Evolutionary conservation across 345 rosid genomes (phyloP), one percentile per base, ranked within the genome.

Genomic region (Eucalyptus cloeziana): DNA sequence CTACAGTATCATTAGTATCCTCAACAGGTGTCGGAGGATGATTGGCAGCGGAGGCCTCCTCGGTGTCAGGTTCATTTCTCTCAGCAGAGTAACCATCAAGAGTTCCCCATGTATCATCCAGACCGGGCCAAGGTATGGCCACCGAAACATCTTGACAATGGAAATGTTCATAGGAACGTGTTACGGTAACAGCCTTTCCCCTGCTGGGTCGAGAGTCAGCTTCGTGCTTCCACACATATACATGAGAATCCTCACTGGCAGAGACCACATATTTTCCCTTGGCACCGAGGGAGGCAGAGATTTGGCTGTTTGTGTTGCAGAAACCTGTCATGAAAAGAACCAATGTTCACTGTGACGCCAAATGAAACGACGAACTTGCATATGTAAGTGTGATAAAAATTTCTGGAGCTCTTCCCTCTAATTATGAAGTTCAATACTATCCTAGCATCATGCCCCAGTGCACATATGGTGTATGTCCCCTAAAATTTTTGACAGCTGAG

Each of bases 81-180:
- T 93, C 96, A n/a, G 88, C 90, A 33, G 91, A 87, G 89, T 67
- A 92, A 49, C 85, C 37, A 87, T 94, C 95, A 37, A 90, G 90
- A 58, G 90, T 27, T 40, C 92, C 96, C 96, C 94, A 95, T 27
- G 92, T 24, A 81, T 94, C 96, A 60, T 89, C 91, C 89, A 93
- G 91, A 86, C 99, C 99, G 10, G 99, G 99, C 99, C 99, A 98
- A 54, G 99, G 94, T 80, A 95, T 91, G n/a, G 99, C 99, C 89
- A 94, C 95, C 2, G 96, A 95, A 47, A 94, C 99, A 88, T 96
- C 99, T 92, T 95, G 98, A 90, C 97, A 95, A 54, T 95, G 97
- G 92, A 97, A 98, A 92, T 96, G 96, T 91, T 98, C 99, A 83
- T 94, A 96, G 7, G 97, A 95, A 88, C 87, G 93, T 6, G 99